Evolutionary conservation across 352 stramenopile species (phyloP), one percentile per base, ranked within the genome.

Genomic region (Pythium rhizo-oryzae): DNA sequence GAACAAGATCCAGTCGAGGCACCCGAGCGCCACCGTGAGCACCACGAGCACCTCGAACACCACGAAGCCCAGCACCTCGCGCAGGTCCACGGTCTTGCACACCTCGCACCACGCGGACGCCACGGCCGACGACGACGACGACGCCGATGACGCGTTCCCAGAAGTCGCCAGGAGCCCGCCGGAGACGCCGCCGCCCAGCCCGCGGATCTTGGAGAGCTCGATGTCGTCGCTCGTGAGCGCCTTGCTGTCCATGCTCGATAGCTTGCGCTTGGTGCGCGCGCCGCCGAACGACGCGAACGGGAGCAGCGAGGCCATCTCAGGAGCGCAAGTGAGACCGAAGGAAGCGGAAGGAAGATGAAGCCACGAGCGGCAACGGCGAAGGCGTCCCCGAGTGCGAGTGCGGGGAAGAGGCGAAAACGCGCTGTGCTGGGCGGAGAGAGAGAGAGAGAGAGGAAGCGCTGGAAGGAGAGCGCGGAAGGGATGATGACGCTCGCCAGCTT

Each of bases 1-100:
- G 24, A 79, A 69, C 49, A 68, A 44, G 51, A 75, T 63, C 73
- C 73, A 79, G 37, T 69, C 57, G 6, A 59, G 19, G 52, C 74
- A 67, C 8, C 57, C 65, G 24, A 77, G 64, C 49, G 70, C 69
- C 25, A 69, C 56, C 57, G 74, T 66, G 21, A 75, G 43, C 41
- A 76, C 69, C 28, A 67, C 58, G 24, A 74, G 54, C 24, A 25
- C 51, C 51, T 74, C 59, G 49, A 54, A 76, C 13, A 74, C 39
- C 16, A 79, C 35, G 30, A 79, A 79, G 30, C 49, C 64, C 30
- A 53, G 37, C 16, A 74, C 50, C 46, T 77, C 71, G n/a, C 63
- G 62, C 4, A 69, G 13, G 25, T 77, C 62, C n/a, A 75, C 54
- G 15, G 62, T 62, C 9, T 37, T 44, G 37, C 69, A 75, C 7